A percentile compares a stretch with the other conserved stretches of the same genome.
Conservation (phyloP, 371 early-diverging fungal genomes). For the Mortierella sp. region DNA sequence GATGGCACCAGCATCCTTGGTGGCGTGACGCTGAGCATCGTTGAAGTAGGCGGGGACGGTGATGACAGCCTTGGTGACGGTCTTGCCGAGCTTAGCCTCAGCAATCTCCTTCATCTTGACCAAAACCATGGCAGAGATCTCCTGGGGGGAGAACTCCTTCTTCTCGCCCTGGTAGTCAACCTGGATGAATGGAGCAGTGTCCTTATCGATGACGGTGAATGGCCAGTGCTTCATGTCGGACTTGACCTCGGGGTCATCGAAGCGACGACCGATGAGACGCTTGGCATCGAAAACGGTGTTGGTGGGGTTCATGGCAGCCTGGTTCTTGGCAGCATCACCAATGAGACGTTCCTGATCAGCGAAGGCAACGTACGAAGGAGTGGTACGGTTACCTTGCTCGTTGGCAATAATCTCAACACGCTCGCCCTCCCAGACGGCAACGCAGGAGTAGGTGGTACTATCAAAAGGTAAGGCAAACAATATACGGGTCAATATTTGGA, state of each 20-base stretch:
- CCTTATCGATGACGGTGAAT: constrained; percentile 83
- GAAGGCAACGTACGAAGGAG: constrained; percentile 95
- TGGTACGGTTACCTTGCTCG: constrained; percentile 94
- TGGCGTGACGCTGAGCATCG: constrained; percentile 85
- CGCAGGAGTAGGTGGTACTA: constrained; percentile 91
- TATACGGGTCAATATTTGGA: neutral
- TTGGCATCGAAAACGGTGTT: constrained; percentile 97
- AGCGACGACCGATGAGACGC: constrained; percentile 97
- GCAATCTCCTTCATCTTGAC: constrained; percentile 93
- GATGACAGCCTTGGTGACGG: constrained; percentile 91
- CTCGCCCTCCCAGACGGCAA: constrained; percentile 78
- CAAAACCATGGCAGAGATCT: constrained; percentile 94
- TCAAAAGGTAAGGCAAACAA: constrained; percentile 67
- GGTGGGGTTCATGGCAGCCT: constrained; percentile 86
- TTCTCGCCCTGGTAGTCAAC: constrained; percentile 84
- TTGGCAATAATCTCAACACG: constrained; percentile 91
- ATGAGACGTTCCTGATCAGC: constrained; percentile 87
- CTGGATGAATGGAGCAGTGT: constrained; percentile 83
- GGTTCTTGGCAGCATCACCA: constrained; percentile 93
- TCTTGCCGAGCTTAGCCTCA: constrained; percentile 87
- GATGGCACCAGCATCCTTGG: constrained; percentile 86
- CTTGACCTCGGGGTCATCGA: constrained; percentile 89
- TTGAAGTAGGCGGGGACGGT: constrained; percentile 95
- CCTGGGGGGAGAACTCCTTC: constrained; percentile 90
- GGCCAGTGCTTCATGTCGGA: constrained; percentile 94